Evolutionary conservation across 2,329 filamentous ascomycete genomes (phyloP).

Genomic region (Metarhizium sp.): DNA sequence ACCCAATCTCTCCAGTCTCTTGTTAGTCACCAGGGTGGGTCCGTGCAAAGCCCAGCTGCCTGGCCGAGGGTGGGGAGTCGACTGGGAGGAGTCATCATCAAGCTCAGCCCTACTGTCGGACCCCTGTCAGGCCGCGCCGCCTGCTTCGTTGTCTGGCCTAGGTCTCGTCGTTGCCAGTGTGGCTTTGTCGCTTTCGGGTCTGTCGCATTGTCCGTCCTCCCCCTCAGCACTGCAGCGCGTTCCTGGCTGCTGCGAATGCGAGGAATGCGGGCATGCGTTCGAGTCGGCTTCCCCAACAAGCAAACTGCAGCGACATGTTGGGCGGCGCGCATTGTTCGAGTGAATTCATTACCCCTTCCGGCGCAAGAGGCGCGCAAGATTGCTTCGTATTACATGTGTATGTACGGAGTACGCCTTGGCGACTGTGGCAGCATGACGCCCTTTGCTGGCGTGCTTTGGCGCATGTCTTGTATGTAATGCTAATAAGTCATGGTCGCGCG

Average conservation of each 20-base stretch:
- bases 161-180: no score
- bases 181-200: not conserved
- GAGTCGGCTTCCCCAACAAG: no score
- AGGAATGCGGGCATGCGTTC: not conserved
- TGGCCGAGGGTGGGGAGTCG: not conserved
- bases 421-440: not conserved
- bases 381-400: no score
- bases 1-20: not conserved
- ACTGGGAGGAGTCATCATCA: conserved; percentile 3
- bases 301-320: no score
- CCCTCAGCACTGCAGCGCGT: no score
- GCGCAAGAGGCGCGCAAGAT: no score
- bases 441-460: not conserved
- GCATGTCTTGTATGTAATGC: not conserved
- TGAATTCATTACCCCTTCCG: no score
- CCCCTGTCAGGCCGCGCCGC: not conserved
- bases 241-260: not conserved
- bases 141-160: not conserved
- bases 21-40: no score
- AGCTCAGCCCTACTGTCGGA: conserved; percentile 5
- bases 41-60: no score
- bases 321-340: no score
- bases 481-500: not conserved
- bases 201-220: not conserved
- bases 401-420: not conserved